phyloP scores from a whole-genome alignment of 108 stramenopile species.

The Skeletonema marinoi region DNA sequence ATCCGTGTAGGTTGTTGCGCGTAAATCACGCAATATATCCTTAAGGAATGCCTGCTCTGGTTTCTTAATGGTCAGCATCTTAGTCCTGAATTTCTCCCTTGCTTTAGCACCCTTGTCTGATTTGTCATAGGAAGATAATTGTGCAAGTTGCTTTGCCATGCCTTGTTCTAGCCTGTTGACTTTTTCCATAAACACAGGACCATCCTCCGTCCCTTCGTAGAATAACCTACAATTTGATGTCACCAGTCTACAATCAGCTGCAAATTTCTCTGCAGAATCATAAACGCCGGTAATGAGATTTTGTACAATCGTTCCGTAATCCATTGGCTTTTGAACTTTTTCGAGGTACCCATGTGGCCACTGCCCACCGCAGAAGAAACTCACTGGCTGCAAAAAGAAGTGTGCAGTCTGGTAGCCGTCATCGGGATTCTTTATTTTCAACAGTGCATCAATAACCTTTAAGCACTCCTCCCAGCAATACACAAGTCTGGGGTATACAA shows the following conservation, averaged over 20 bases:
- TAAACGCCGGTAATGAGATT: slow-evolving; percentile 76
- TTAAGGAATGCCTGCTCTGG: slow-evolving; percentile 64
- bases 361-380: slow-evolving; percentile 66
- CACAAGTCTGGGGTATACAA: slow-evolving; percentile 68
- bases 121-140: slow-evolving; percentile 59
- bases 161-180: slow-evolving; percentile 63
- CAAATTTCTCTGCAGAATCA: slow-evolving; percentile 55
- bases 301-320: slow-evolving; percentile 76
- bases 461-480: slow-evolving; percentile 85
- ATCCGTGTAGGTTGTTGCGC: slow-evolving; percentile 73
- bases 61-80: slow-evolving; percentile 44
- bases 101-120: slow-evolving; percentile 46
- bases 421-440: slow-evolving; percentile 67
- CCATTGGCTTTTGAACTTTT: slow-evolving; percentile 70
- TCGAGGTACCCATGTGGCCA: slow-evolving; percentile 70
- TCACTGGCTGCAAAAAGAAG: slow-evolving; percentile 80
- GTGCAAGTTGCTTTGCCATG: slow-evolving; percentile 58
- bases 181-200: slow-evolving; percentile 57
- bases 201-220: slow-evolving; percentile 64
- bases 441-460: slow-evolving; percentile 59
- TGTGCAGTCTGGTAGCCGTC: slow-evolving; percentile 73
- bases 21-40: slow-evolving; percentile 60
- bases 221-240: slow-evolving; percentile 70
- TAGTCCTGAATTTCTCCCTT: slow-evolving; percentile 39
- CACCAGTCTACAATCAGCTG: slow-evolving; percentile 72